Conservation (phyloP, 2,329 filamentous ascomycete genomes). For the Hypoxylon sp. region DNA sequence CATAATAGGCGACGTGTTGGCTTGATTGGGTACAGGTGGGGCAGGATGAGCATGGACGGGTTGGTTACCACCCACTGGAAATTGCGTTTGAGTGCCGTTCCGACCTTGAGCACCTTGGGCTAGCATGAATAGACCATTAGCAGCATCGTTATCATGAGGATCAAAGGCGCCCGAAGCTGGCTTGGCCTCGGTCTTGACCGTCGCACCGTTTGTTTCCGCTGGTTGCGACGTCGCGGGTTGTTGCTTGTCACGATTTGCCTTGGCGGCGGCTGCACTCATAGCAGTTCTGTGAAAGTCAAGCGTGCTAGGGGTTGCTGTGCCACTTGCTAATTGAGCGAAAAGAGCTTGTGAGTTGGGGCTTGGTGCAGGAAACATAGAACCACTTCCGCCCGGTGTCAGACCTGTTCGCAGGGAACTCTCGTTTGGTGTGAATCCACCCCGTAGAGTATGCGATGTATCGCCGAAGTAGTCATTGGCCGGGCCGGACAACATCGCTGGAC, state of each 20-base stretch:
- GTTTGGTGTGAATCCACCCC: constrained; percentile 93
- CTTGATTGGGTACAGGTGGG: constrained; percentile 54
- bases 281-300: constrained; percentile 96
- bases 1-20: constrained; percentile 67
- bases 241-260: constrained; percentile 63
- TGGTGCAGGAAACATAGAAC: constrained; percentile 95
- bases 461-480: constrained; percentile 89
- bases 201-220: constrained; percentile 64
- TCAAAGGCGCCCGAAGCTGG: constrained; percentile 78
- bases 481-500: constrained; percentile 96
- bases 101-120: constrained; percentile 74
- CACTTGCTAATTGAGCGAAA: constrained; percentile 82
- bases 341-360: constrained; percentile 89
- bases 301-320: constrained; percentile 89
- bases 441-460: constrained; percentile 79
- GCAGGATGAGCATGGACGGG: constrained; percentile 66
- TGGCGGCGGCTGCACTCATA: constrained; percentile 81
- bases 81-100: constrained; percentile 68
- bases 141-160: constrained; percentile 93
- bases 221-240: constrained; percentile 67
- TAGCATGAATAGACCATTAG: constrained; percentile 92
- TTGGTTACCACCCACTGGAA: constrained; percentile 62
- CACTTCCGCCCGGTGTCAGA: constrained; percentile 92
- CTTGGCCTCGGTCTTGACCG: constrained; percentile 65
- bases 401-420: constrained; percentile 94